Evolutionary conservation across 2,329 filamentous ascomycete genomes (phyloP), one percentile per base, ranked within the genome.

Genomic region (Chaetoscypha palmicola): DNA sequence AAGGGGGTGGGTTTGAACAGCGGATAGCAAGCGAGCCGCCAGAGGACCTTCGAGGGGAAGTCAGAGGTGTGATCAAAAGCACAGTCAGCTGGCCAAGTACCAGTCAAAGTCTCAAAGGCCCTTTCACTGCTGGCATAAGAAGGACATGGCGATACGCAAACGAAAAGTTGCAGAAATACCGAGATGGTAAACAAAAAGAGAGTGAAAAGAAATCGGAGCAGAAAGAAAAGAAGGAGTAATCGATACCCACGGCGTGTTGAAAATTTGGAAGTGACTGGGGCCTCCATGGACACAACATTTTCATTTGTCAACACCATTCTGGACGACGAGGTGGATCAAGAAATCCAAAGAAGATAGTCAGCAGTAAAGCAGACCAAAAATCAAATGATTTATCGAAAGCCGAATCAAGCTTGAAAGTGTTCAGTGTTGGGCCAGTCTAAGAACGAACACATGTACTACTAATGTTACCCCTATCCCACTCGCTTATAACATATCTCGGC

Each of bases 21-120:
- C 78, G 88, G 16, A 92, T 98, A 54, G 89, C 84, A 0, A 70
- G 72, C 35, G 83, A 85, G 45, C 76, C 83, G 30, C 65, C 77
- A 0, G 70, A 73, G 16, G 77, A 84, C 54, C 69, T 97, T n/a
- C 73, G 74, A 32, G 69, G 77, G 20, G 81, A 83, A 53, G 79
- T 97, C 14, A 76, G 81, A 24, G 72, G 74, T 28, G 84, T 89
- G 31, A 90, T 98, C 59, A 83, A 81, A 60, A 84, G 85, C 61
- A 97, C 94, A 0, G 87, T 97, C 56, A 77, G 79, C 44, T 97
- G 92, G 92, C 90, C 92, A 1, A 92, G 88, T 58, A 88, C 86
- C 2, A 81, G 81, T 4, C 91, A 98, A 66, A 92, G 81, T 42
- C 62, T 91, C 50, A 98, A 98, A 67, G 82, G 89, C 2, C 63